phyloP scores from a whole-genome alignment of 352 stramenopile species.

The Globisporangium paroecandrum region DNA sequence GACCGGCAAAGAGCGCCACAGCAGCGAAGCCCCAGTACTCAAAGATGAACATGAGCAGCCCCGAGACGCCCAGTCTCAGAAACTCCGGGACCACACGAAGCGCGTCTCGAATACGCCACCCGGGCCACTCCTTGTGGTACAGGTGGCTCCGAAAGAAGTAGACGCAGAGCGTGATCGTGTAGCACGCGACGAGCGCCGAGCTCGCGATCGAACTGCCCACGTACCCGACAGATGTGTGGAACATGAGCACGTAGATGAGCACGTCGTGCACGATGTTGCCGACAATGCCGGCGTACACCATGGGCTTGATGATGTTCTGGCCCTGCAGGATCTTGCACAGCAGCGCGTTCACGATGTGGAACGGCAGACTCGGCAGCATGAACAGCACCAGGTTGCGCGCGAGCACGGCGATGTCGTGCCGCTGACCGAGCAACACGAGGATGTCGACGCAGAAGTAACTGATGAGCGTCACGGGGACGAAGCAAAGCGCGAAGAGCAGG shows the following conservation, averaged over 20 bases:
- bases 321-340: constrained; percentile 84
- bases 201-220: constrained; percentile 72
- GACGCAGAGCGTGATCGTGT: constrained; percentile 56
- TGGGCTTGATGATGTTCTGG: constrained; percentile 81
- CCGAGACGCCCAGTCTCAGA: constrained; percentile 69
- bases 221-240: constrained; percentile 71
- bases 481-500: constrained; percentile 61
- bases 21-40: constrained; percentile 83
- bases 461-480: constrained; percentile 53
- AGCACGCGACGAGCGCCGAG: constrained; percentile 49
- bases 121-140: constrained; percentile 72
- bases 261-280: constrained; percentile 75
- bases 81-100: constrained; percentile 72
- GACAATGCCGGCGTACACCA: constrained; percentile 76
- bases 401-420: constrained; percentile 55
- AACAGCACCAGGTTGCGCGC: constrained; percentile 67
- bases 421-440: constrained; percentile 70
- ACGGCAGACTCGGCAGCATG: constrained; percentile 78
- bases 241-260: constrained; percentile 86
- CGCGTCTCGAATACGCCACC: constrained; percentile 63
- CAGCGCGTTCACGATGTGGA: constrained; percentile 75
- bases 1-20: constrained; percentile 66
- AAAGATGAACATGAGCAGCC: constrained; percentile 84
- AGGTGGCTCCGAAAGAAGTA: constrained; percentile 68
- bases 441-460: constrained; percentile 79